Conservation (phyloP, 2,329 filamentous ascomycete genomes). For the Tolypocladium pustulatum region DNA sequence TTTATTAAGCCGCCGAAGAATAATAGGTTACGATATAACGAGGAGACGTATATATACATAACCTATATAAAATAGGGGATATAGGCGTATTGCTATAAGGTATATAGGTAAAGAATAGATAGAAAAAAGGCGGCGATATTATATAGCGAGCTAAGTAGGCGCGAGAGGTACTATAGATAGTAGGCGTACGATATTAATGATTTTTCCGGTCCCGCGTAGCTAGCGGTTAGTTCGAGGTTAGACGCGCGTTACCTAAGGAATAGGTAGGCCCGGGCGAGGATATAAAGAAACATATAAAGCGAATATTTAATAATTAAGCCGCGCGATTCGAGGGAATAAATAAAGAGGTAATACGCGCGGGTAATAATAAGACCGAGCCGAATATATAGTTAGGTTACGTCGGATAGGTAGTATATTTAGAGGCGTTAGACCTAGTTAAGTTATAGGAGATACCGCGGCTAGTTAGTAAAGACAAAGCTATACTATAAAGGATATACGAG, state of each 20-base stretch:
- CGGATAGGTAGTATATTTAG: conserved; percentile 2
- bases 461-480: too few species aligned
- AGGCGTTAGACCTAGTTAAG: not conserved
- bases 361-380: not conserved
- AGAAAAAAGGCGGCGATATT: too few species aligned
- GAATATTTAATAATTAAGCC: not conserved
- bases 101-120: too few species aligned
- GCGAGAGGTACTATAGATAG: too few species aligned
- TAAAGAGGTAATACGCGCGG: not conserved
- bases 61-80: not conserved
- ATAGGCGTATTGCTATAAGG: too few species aligned
- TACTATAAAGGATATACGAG: too few species aligned
- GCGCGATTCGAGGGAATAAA: not conserved
- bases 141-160: too few species aligned
- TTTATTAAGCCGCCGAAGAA: not conserved
- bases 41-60: not conserved
- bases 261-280: not conserved
- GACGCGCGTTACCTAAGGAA: not conserved
- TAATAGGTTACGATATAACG: not conserved
- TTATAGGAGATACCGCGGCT: too few species aligned
- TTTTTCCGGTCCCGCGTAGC: too few species aligned
- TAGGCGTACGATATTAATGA: too few species aligned
- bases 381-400: not conserved
- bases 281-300: not conserved
- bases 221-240: conserved; percentile 1